phyloP scores from a whole-genome alignment of 805 yeast species.

The Kazachstania africana region DNA sequence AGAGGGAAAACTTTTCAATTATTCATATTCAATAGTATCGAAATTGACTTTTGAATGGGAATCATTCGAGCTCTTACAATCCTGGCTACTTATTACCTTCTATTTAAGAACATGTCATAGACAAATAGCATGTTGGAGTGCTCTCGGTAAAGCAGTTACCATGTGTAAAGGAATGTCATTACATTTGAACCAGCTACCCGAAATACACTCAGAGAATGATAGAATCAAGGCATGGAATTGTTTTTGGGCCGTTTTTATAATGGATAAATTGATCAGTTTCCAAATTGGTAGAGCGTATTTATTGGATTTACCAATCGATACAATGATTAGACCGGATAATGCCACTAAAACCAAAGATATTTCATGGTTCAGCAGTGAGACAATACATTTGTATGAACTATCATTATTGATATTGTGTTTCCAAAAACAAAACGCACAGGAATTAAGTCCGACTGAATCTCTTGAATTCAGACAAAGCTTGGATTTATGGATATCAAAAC shows the following conservation, averaged over 20 bases:
- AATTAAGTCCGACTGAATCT: constrained; percentile 10
- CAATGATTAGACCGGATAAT: constrained; percentile 11
- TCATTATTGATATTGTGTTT: constrained; percentile 11
- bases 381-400: constrained; percentile 13
- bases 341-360: constrained; percentile 1
- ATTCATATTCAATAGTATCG: constrained; percentile 28
- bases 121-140: constrained; percentile 33
- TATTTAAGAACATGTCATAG: constrained; percentile 35
- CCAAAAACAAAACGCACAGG: constrained; percentile 12
- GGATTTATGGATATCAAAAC: too few relatives aligned
- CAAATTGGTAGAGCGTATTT: constrained; percentile 38
- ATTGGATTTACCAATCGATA: constrained; percentile 15
- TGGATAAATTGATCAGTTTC: constrained; percentile 42
- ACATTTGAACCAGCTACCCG: constrained; percentile 23
- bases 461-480: constrained; percentile 6
- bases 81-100: constrained; percentile 35
- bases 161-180: constrained; percentile 37
- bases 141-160: constrained; percentile 32
- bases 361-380: constrained; percentile 14
- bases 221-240: constrained; percentile 37
- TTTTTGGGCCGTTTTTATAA: constrained; percentile 43
- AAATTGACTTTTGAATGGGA: constrained; percentile 40
- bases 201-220: constrained; percentile 25
- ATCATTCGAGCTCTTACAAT: constrained; percentile 38
- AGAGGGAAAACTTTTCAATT: constrained; percentile 34